These are phyloP conservation scores for Thermomyces lanuginosus DNA, from an alignment of 2,329 filamentous ascomycete species.

Conservation along the genomic window DNA sequence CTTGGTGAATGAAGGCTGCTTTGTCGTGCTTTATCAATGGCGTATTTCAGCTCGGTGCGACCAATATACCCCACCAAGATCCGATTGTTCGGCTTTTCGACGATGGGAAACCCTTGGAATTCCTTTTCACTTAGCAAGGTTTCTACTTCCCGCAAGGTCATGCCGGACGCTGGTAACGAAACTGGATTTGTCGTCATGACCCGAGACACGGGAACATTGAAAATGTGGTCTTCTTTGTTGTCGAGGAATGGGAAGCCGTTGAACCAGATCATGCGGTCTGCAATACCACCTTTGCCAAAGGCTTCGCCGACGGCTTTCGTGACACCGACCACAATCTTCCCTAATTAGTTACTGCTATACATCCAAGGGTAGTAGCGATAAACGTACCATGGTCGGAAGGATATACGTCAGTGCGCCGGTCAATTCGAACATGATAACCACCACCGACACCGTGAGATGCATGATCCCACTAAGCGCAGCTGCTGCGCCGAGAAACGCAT, in stretches of 20 bases:
- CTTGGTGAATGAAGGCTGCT: constrained; percentile 49
- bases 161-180: constrained; percentile 55
- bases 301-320: constrained; percentile 85
- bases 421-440: constrained; percentile 98
- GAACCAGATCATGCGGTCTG: constrained; percentile 97
- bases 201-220: constrained; percentile 80
- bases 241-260: constrained; percentile 94
- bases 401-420: constrained; percentile 97
- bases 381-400: constrained; percentile 68
- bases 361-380: not conserved
- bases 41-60: constrained; percentile 78
- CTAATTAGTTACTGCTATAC: constrained; percentile 5
- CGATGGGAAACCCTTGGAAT: constrained; percentile 85
- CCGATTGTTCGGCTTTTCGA: constrained; percentile 55
- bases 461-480: constrained; percentile 91
- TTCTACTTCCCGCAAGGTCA: constrained; percentile 63
- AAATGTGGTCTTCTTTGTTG: constrained; percentile 93
- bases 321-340: constrained; percentile 75
- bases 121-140: constrained; percentile 57
- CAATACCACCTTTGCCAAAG: constrained; percentile 91
- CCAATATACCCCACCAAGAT: constrained; percentile 82
- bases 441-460: constrained; percentile 92
- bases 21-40: constrained; percentile 61
- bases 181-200: constrained; percentile 71
- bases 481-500: constrained; percentile 84